Conservation (phyloP, 352 stramenopile genomes). For the Globisporangium canariense region DNA sequence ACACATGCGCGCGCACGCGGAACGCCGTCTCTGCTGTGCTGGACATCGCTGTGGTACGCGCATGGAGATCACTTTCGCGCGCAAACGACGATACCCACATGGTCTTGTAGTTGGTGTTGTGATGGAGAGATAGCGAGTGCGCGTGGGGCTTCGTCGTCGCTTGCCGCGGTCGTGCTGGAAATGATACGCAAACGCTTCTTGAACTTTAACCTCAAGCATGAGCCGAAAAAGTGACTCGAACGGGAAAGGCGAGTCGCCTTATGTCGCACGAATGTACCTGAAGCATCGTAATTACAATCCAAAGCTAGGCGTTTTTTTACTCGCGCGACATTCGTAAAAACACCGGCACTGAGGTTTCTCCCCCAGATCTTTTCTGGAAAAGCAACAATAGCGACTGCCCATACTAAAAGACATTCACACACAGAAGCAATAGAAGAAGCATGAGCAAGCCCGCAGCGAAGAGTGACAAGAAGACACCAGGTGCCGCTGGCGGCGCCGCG, state of each 20-base stretch:
- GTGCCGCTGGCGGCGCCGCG: neutral
- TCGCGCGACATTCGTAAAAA: constrained; percentile 20
- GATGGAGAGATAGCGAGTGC: neutral
- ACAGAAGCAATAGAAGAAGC: neutral
- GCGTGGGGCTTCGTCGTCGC: neutral
- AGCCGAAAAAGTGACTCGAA: neutral
- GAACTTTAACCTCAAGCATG: constrained; percentile 12
- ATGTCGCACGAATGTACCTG: constrained; percentile 17
- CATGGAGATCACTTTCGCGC: constrained; percentile 1
- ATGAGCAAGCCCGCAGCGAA: constrained; percentile 35
- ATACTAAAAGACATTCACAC: neutral
- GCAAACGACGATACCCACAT: constrained; percentile 69
- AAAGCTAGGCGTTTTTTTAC: neutral
- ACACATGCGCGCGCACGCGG: constrained; percentile 32
- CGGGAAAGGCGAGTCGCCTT: neutral
- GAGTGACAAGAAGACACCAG: constrained; percentile 13
- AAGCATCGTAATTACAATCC: constrained; percentile 14
- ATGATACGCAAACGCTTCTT: constrained; percentile 36
- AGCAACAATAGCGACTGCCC: neutral
- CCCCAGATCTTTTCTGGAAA: constrained; percentile 16
- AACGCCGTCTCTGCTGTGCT: constrained; percentile 1
- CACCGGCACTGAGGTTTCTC: neutral
- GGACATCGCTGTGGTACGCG: neutral
- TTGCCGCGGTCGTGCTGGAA: neutral
- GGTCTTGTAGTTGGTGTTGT: neutral